Base-by-base conservation (phyloP, 352 stramenopile genomes). In the Globisporangium uncinulatum region DNA sequence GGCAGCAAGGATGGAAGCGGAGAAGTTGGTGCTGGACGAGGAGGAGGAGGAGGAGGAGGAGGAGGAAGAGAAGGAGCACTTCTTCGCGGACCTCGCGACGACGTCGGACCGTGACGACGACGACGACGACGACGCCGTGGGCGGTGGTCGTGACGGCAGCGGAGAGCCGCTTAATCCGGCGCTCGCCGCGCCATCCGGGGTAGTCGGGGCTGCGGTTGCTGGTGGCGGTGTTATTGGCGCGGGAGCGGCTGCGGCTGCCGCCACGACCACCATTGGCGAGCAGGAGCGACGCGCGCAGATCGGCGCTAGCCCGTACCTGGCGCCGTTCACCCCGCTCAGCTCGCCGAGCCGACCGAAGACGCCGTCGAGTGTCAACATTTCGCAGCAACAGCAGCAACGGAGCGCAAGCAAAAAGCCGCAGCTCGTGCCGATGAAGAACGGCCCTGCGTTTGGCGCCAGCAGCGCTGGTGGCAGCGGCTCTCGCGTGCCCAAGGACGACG, bases 251-350 rank as follows among this genome's bases (percentile, higher is more conserved):
- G n/a, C 36, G 19, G 41, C 57, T 46, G 47, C 58, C 20, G 59
- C 52, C 2, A 55, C 59, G 2, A 59, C 55, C n/a, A 29, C 60
- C 17, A 61, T 48, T 0, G 68, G 58, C 17, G 70, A 77, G 15
- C 71, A 84, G 41, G 77, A 87, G 24, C 72, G 77, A 14, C 77
- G 74, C 21, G 79, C 79, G 4, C 76, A 87, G 60, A 71, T 89
- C 7, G 69, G 76, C 21, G 76, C 73, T 45, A 86, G 74, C 59
- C 79, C 79, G 29, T 89, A 85, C 51, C 21, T 89, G 32, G 69
- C 76, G 20, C 79, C 79, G 2, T 89, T 89, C 62, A 89, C 79
- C 48, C 79, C 79, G 44, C 69, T 84, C 61, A 71, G 75, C n/a
- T 84, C 74, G 11, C 76, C 79, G 1, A 77, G 65, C 49, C 58